A percentile compares a stretch with the other conserved stretches of the same genome.
These are phyloP conservation scores for Arthrinium puccinioides DNA, from an alignment of 2,329 filamentous ascomycete genomes.

Conservation along the genomic window DNA sequence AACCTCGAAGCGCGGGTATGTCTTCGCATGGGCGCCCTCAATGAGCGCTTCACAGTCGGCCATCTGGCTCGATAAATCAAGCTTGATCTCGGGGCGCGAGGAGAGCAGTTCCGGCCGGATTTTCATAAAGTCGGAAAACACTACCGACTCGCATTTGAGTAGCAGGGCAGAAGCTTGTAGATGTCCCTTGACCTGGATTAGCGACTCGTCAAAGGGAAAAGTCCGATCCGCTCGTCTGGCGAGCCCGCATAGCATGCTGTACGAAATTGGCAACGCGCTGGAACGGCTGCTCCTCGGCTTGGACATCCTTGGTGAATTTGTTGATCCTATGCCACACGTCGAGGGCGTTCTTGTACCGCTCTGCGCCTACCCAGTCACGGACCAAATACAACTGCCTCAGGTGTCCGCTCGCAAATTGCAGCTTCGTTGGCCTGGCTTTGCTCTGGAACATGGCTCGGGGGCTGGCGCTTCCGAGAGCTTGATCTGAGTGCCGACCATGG, in stretches of 20 bases:
- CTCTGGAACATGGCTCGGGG: not conserved
- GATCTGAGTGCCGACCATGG: constrained; percentile 17
- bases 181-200: constrained; percentile 4
- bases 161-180: not conserved
- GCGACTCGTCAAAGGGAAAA: constrained; percentile 16
- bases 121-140: constrained; percentile 3
- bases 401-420: constrained; percentile 4
- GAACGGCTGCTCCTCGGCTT: constrained; percentile 40
- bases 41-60: constrained; percentile 32
- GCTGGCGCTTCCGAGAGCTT: not conserved
- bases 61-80: constrained; percentile 8
- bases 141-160: constrained; percentile 1
- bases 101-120: not conserved
- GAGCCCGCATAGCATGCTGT: constrained; percentile 28
- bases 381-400: constrained; percentile 10
- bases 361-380: constrained; percentile 9
- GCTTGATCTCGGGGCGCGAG: not conserved
- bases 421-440: constrained; percentile 2
- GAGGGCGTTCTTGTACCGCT: constrained; percentile 16
- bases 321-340: constrained; percentile 11
- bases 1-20: constrained; percentile 30
- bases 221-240: constrained; percentile 14
- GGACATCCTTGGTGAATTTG: constrained; percentile 20
- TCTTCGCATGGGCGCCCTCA: constrained; percentile 22
- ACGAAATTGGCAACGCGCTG: constrained; percentile 38